Percentiles rank a stretch among this genome's conserved stretches.
Conservation (phyloP, 768 basidiomycete genomes). For the Suillus cothurnatus region DNA sequence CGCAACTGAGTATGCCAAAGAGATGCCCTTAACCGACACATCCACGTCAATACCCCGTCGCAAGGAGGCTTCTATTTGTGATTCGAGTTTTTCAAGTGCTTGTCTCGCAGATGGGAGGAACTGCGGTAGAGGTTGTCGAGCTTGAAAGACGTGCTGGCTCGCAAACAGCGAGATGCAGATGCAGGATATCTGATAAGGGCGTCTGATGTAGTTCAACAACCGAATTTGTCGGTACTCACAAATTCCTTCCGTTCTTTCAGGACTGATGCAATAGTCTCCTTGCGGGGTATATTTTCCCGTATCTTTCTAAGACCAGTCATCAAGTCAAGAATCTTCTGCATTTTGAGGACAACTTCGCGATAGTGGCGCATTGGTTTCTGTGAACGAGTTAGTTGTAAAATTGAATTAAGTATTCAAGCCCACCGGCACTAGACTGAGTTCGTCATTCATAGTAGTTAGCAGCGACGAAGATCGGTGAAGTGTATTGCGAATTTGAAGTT, state of each 20-base stretch:
- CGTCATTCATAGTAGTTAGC: conserved; percentile 46
- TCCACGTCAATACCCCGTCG: conserved; percentile 27
- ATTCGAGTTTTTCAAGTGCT: conserved; percentile 39
- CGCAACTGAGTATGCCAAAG: conserved; percentile 44
- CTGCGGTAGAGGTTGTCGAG: conserved; percentile 49
- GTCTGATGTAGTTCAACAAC: background rate
- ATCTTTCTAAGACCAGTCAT: conserved; percentile 50
- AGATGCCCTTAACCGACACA: conserved; percentile 36
- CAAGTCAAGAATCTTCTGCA: conserved; percentile 46
- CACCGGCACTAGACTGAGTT: conserved; percentile 50
- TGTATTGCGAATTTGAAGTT: conserved; percentile 43
- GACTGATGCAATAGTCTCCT: conserved; percentile 42
- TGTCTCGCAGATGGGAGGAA: conserved; percentile 49
- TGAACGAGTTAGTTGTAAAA: background rate
- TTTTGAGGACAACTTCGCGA: conserved; percentile 34
- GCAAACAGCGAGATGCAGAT: conserved; percentile 51
- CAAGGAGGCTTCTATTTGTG: conserved; percentile 37
- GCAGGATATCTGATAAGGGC: conserved; percentile 38
- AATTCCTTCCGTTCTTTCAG: conserved; percentile 46
- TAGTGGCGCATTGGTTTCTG: conserved; percentile 53
- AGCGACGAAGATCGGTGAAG: conserved; percentile 41
- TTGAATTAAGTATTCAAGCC: conserved; percentile 15
- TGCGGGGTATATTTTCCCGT: conserved; percentile 47
- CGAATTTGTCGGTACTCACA: conserved; percentile 23
- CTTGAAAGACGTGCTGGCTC: conserved; percentile 49